phyloP scores from a whole-genome alignment of 202 grass and related monocot genomes.

The Brachypodium distachyon region DNA sequence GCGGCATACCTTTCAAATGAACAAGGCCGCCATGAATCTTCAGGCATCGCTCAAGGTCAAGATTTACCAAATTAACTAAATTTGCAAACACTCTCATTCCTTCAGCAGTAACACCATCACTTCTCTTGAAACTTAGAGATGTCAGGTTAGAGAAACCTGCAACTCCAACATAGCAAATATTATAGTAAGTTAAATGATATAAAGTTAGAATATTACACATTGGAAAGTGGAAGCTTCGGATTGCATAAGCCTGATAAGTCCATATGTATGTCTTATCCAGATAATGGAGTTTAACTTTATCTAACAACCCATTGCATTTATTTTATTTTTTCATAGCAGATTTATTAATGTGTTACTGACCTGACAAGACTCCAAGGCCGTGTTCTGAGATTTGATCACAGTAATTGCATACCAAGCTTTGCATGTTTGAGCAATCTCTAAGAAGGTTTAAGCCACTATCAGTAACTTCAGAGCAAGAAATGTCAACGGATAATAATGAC shows the following conservation, averaged over 20 bases:
- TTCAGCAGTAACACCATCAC: constrained; percentile 61
- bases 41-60: constrained; percentile 79
- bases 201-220: background rate
- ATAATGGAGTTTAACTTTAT: background rate
- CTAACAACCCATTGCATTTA: background rate
- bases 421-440: constrained; percentile 59
- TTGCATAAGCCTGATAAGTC: background rate
- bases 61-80: constrained; percentile 69
- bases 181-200: background rate
- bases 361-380: constrained; percentile 54
- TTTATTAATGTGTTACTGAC: constrained; percentile 33
- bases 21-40: constrained; percentile 70
- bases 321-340: too few relatives aligned
- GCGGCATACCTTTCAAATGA: constrained; percentile 73
- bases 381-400: constrained; percentile 81
- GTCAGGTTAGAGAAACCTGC: constrained; percentile 72
- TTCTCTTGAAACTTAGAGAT: constrained; percentile 83
- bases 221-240: background rate
- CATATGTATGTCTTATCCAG: background rate
- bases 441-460: constrained; percentile 63
- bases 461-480: constrained; percentile 88
- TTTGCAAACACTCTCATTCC: constrained; percentile 64
- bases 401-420: constrained; percentile 78
- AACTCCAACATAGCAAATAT: constrained; percentile 10
- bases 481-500: constrained; percentile 78